Base-by-base conservation (phyloP, 2,329 filamentous ascomycete genomes). In the Phaeophleospora eucalypticola region DNA sequence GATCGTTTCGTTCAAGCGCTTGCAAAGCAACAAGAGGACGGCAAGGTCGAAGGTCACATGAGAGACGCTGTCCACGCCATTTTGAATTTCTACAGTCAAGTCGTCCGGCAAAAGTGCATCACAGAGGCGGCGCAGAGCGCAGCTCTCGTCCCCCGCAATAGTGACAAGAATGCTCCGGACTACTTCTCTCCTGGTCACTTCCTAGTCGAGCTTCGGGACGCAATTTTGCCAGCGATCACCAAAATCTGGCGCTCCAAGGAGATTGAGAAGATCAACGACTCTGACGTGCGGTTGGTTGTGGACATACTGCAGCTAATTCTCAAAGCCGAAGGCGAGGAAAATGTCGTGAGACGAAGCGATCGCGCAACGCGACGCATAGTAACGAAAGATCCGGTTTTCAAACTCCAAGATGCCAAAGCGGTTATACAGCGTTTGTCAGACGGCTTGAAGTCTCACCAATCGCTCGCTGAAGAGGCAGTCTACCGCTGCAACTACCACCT, bases 201-300 rank as follows among this genome's bases (percentile, higher is more conserved):
- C 45, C 73, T 96, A 12, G 82, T 97, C 4, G 91, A 97, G 65
- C 70, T 97, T 35, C 84, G 93, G 35, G 82, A 86, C 69, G 81
- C 83, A 19, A 81, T 96, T 19, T 71, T 96, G 12, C 87, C 89
- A 0, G 80, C 85, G 37, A 78, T 93, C 34, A 79, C 80, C 46
- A 78, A 83, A 38, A 78, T 97, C 20, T 98, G 93, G 94, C 83
- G 88, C 56, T 94, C 89, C 1, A 75, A 82, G 19, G 80, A 95
- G 39, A 81, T 93, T 15, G 89, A 95, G 58, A 90, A 88, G 59
- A 81, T 89, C 1, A 83, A 86, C 2, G 84, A 83, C 18, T 78
- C 82, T 17, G 86, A 90, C 35, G 81, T 93, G 15, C 86, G 87
- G 57, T 84, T 82, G 44, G 74, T 95, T 12, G 81, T 97, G 49